A percentile compares a stretch with the other conserved stretches of the same genome.
Conservation (phyloP, 2,329 filamentous ascomycete species). For the Boeremia exigua region DNA sequence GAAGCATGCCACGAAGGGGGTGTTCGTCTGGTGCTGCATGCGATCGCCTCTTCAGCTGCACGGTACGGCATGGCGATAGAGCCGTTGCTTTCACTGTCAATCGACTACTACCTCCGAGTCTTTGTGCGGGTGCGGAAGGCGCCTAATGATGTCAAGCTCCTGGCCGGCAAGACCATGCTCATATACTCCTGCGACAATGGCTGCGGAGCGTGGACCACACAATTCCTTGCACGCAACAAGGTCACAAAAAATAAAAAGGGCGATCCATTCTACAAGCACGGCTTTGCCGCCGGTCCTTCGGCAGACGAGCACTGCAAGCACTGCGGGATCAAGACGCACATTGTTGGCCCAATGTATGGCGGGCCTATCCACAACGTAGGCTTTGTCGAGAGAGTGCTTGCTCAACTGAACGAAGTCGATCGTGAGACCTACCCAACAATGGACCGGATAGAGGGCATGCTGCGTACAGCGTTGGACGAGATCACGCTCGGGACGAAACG, state of each 20-base stretch:
- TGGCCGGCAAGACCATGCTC: conserved; percentile 89
- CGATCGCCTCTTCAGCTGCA: conserved; percentile 78
- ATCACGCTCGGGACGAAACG: conserved; percentile 39
- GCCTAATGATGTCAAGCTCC: conserved; percentile 85
- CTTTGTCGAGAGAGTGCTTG: conserved; percentile 81
- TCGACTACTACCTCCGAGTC: conserved; percentile 92
- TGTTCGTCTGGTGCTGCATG: conserved; percentile 82
- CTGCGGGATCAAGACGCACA: conserved; percentile 84
- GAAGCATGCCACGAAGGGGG: conserved; percentile 87
- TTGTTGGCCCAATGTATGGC: conserved; percentile 94
- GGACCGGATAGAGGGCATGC: conserved; percentile 86
- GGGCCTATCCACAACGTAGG: conserved; percentile 84
- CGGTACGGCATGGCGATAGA: conserved; percentile 89
- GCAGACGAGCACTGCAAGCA: conserved; percentile 74
- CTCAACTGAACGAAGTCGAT: conserved; percentile 71
- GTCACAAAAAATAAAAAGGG: conserved; percentile 72
- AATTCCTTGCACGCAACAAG: conserved; percentile 75
- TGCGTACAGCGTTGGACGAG: conserved; percentile 87
- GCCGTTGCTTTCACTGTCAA: conserved; percentile 88
- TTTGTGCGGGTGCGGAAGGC: conserved; percentile 84
- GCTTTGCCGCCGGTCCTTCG: conserved; percentile 73
- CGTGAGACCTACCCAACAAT: conserved; percentile 78
- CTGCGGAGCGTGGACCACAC: conserved; percentile 89
- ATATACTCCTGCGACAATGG: conserved; percentile 90
- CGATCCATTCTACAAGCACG: conserved; percentile 75